These are phyloP conservation scores for Magnaporthiopsis poae DNA, from an alignment of 2,329 filamentous ascomycete genomes.

Conservation along the genomic window DNA sequence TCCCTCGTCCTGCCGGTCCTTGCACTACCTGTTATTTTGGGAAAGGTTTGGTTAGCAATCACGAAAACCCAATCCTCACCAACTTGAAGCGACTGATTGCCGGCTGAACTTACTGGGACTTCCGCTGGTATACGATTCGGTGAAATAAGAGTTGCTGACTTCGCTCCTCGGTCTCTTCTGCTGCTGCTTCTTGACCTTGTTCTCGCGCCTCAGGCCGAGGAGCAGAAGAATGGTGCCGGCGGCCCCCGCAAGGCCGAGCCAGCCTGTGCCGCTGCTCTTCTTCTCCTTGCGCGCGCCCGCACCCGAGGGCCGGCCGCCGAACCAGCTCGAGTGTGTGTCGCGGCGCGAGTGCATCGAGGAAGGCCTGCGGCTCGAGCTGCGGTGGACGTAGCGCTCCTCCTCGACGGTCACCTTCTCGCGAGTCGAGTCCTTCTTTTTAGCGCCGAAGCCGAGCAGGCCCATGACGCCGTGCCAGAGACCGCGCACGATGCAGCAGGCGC, in stretches of 20 bases:
- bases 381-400: constrained; percentile 46
- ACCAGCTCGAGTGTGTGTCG: constrained; percentile 48
- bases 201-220: constrained; percentile 42
- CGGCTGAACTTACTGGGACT: constrained; percentile 39
- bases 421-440: constrained; percentile 38
- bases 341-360: constrained; percentile 37
- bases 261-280: constrained; percentile 38
- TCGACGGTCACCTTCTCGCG: constrained; percentile 39
- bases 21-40: constrained; percentile 6
- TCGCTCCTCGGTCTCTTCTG: constrained; percentile 32
- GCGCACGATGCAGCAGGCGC: constrained; percentile 62
- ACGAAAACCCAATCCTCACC: background rate
- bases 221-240: constrained; percentile 43
- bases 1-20: constrained; percentile 7
- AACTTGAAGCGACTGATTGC: background rate
- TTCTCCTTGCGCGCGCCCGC: constrained; percentile 39
- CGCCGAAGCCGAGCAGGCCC: constrained; percentile 52
- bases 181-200: constrained; percentile 35
- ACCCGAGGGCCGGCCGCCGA: constrained; percentile 34
- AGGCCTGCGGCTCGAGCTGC: constrained; percentile 27
- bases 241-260: constrained; percentile 43
- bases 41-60: background rate
- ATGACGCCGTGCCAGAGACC: constrained; percentile 51
- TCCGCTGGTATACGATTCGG: constrained; percentile 42
- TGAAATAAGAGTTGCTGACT: constrained; percentile 41